phyloP scores from a whole-genome alignment of 2,329 filamentous ascomycete species.

The Aspergillus novoparasiticus region DNA sequence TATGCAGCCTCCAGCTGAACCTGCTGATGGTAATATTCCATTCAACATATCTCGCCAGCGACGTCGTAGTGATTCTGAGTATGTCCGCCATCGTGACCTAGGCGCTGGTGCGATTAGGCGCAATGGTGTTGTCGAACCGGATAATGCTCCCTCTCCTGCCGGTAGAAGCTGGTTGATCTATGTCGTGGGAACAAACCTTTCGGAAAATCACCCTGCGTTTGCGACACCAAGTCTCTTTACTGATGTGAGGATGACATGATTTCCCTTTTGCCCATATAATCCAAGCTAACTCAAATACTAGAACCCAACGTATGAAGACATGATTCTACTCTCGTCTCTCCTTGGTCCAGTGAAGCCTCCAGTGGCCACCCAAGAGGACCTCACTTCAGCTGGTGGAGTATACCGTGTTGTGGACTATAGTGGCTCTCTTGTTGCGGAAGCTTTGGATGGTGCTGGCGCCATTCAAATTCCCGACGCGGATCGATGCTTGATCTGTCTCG shows the following conservation, averaged over 20 bases:
- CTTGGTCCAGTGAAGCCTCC: constrained; percentile 70
- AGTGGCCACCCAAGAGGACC: constrained; percentile 66
- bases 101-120: constrained; percentile 64
- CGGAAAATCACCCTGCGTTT: constrained; percentile 70
- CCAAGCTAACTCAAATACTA: constrained; percentile 27
- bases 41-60: constrained; percentile 53
- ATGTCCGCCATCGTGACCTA: constrained; percentile 56
- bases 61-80: constrained; percentile 62
- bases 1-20: constrained; percentile 38
- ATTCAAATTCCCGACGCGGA: constrained; percentile 50
- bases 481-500: constrained; percentile 67
- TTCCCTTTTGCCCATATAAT: not conserved
- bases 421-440: constrained; percentile 50
- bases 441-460: constrained; percentile 41
- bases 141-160: constrained; percentile 50
- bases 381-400: constrained; percentile 63
- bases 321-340: constrained; percentile 68
- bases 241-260: constrained; percentile 52
- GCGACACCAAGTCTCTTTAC: constrained; percentile 71
- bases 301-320: constrained; percentile 71
- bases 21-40: constrained; percentile 46
- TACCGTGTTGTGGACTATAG: constrained; percentile 54
- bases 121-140: constrained; percentile 66
- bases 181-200: constrained; percentile 69
- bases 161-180: constrained; percentile 73